Percentiles rank a stretch among this genome's conserved stretches.
Evolutionary conservation across 495 filamentous ascomycete genomes (phyloP).

Genomic region (Tuber aestivum): DNA sequence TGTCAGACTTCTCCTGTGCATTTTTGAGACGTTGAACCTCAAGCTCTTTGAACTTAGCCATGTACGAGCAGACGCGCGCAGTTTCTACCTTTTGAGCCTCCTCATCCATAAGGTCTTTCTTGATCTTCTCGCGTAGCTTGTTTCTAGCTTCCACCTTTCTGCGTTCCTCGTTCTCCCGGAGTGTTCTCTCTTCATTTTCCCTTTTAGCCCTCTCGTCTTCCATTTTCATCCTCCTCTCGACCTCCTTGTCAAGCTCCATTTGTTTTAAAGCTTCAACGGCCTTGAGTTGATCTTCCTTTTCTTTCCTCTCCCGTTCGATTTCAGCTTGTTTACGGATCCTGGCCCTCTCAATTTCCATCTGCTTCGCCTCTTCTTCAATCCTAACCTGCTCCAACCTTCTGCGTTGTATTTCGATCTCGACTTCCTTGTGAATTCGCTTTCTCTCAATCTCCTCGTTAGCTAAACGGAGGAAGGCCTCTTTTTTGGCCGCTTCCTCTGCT

Average conservation of each 20-base stretch:
- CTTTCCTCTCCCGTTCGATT: constrained; percentile 20
- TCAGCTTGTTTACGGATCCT: constrained; percentile 21
- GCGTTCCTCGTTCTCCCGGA: constrained; percentile 22
- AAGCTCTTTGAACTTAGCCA: constrained; percentile 21
- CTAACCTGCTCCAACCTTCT: constrained; percentile 16
- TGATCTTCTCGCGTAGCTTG: constrained; percentile 26
- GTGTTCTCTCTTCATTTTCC: constrained; percentile 20
- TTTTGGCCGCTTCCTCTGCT: constrained; percentile 11
- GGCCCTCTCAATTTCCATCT: constrained; percentile 16
- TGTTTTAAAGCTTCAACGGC: constrained; percentile 10
- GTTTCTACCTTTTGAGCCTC: constrained; percentile 20
- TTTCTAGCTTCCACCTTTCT: constrained; percentile 23
- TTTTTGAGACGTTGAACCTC: constrained; percentile 24
- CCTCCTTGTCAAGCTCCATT: constrained; percentile 21
- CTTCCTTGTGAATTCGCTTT: constrained; percentile 23
- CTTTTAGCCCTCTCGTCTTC: constrained; percentile 6
- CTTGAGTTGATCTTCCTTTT: constrained; percentile 16
- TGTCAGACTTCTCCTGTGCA: constrained; percentile 19
- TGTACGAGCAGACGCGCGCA: constrained; percentile 17
- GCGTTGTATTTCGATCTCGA: constrained; percentile 27
- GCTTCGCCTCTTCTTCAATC: constrained; percentile 19
- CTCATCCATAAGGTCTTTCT: constrained; percentile 34
- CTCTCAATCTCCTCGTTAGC: constrained; percentile 21
- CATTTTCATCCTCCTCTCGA: constrained; percentile 16
- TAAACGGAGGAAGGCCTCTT: constrained; percentile 15